phyloP scores from a whole-genome alignment of 2,329 filamentous ascomycete genomes.

The Curvularia spicifera region DNA sequence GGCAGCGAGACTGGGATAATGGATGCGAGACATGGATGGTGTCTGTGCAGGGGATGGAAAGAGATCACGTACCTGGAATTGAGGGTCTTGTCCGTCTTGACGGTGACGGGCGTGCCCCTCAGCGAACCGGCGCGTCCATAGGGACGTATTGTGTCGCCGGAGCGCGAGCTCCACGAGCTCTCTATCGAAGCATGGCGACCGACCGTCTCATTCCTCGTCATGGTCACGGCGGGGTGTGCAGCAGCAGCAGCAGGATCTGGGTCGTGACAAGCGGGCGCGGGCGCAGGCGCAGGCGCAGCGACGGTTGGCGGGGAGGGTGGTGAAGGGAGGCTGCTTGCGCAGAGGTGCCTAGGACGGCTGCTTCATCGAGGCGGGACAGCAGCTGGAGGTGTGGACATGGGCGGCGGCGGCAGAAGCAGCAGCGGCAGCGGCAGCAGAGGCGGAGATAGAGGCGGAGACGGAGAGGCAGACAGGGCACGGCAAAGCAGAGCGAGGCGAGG shows the following conservation, averaged over 20 bases:
- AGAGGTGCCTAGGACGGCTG: conserved; percentile 46
- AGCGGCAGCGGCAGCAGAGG: not conserved
- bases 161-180: conserved; percentile 71
- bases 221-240: conserved; percentile 45
- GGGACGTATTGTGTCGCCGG: conserved; percentile 67
- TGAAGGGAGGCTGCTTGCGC: conserved; percentile 41
- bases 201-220: conserved; percentile 70
- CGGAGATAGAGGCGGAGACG: conserved; percentile 2
- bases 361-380: conserved; percentile 46
- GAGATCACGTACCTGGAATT: conserved; percentile 51
- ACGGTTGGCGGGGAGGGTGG: conserved; percentile 19
- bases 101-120: conserved; percentile 51
- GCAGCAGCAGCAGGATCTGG: conserved; percentile 15
- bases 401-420: conserved; percentile 15
- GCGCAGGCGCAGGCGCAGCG: conserved; percentile 19
- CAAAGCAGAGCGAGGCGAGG: not conserved
- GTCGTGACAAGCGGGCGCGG: conserved; percentile 28
- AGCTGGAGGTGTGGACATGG: conserved; percentile 32
- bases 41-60: conserved; percentile 18
- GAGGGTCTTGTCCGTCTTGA: conserved; percentile 64
- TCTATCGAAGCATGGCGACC: conserved; percentile 71
- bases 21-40: conserved; percentile 16
- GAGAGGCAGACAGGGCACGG: conserved; percentile 2
- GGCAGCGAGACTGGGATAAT: conserved; percentile 32
- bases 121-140: conserved; percentile 44